Evolutionary conservation across 345 rosid species (phyloP).

Genomic region (Salix caprea): DNA sequence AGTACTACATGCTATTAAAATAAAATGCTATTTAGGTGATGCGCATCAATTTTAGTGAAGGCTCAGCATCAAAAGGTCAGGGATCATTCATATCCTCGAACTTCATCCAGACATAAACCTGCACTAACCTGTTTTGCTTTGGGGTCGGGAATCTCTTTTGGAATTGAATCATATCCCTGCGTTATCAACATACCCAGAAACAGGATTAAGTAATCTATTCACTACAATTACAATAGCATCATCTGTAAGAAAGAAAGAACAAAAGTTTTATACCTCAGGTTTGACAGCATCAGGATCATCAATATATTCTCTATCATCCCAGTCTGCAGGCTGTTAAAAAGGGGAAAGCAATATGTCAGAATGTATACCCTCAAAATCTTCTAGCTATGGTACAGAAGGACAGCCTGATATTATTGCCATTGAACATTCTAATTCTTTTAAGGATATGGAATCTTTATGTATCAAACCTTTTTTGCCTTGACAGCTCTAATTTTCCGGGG

Average conservation of each 20-base stretch:
- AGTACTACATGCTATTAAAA: background rate
- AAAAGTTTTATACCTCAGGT: constrained; percentile 57
- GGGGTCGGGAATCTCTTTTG: constrained; percentile 39
- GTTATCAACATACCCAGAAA: constrained; percentile 1
- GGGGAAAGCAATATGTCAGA: background rate
- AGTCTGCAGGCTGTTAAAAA: constrained; percentile 66
- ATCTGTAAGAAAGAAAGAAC: background rate
- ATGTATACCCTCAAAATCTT: background rate
- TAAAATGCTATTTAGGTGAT: background rate
- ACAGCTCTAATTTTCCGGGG: constrained; percentile 69
- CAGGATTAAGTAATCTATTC: background rate
- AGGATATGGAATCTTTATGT: background rate
- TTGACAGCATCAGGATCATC: constrained; percentile 74
- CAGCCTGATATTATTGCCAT: background rate
- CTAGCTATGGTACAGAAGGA: background rate
- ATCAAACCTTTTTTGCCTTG: constrained; percentile 70
- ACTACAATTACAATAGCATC: background rate
- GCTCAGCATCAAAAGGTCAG: background rate
- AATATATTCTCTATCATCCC: constrained; percentile 90
- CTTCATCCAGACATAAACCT: background rate
- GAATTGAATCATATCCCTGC: constrained; percentile 44
- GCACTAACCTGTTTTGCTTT: constrained; percentile 38
- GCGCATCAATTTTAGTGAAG: background rate
- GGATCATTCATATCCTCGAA: background rate
- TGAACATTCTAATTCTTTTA: background rate